Evolutionary conservation across 1,284 basidiomycete genomes (phyloP), one percentile per base, ranked within the genome.

Genomic region (Heterobasidion irregulare): DNA sequence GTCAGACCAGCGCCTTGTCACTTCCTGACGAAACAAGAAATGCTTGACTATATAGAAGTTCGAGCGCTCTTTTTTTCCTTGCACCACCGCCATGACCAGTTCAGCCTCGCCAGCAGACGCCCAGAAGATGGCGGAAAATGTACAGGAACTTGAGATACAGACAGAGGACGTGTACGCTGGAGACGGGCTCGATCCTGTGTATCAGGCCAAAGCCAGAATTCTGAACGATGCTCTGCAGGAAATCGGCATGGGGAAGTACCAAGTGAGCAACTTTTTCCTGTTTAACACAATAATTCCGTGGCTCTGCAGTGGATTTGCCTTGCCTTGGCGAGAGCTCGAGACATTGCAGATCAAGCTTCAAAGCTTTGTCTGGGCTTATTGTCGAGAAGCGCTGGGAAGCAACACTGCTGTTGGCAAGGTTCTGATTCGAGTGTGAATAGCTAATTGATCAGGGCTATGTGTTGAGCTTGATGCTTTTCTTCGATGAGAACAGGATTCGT

Each of bases 211-310:
- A 59, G 81, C 83, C 1, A 70, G 72, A 5, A 69, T 86, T 8
- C 66, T 89, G 55, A 88, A 87, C 58, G 74, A 79, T 53, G 85
- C 84, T 0, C 71, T 89, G 10, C 82, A 84, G 64, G 80, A 84
- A 53, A 82, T 88, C 47, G 86, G 86, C 5, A 86, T 87, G 80
- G 86, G 86, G 5, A 78, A 72, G 55, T 88, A 87, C 63, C 85
- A 87, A 71, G 80, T 79, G 57, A 55, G 71, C 53, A 45, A 26
- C 4, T 26, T 6, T 26, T 26, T 26, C 26, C 26, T 26, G 26
- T 6, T 26, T 6, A 26, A 26, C 26, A 6, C 26, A 6, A 5
- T 26, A 6, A 6, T 26, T 5, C 26, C 26, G 3, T 26, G 26
- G 26, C 5, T 55, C 26, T n/a, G 51, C 47, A 44, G 16, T 16